Evolutionary conservation across 169 alveolate genomes (phyloP), one percentile per base, ranked within the genome.

Genomic region (Cryptosporidium muris): DNA sequence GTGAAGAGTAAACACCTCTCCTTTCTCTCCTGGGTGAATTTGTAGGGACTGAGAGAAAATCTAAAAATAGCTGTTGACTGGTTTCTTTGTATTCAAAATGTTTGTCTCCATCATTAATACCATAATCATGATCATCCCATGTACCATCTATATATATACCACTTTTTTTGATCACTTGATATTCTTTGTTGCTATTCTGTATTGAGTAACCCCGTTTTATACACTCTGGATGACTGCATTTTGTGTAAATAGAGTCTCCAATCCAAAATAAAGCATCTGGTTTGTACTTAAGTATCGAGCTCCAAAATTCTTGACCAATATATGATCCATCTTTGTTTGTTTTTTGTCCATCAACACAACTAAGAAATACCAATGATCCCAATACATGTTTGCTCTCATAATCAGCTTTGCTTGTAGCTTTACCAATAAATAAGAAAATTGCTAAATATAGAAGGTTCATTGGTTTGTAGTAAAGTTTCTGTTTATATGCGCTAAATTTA

Each of bases 121-220:
- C 95, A 67, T 91, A 92, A 65, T 93, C 96, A 54, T 93, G 96
- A 80, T 93, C 96, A 65, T 93, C 96, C 91, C 93, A 93, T 12
- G 93, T 89, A 11, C 95, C 96, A 12, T 74, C 85, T 2, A 74
- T 64, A 74, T 34, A 74, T 9, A 74, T 4, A 40, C 85, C 85
- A 16, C 68, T 58, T 2, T 74, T 49, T 9, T 58, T 38, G 25
- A 74, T 62, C 11, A 58, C 42, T 49, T 43, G 54, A 58, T 56
- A 74, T 34, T 53, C 5, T 8, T 7, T 40, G 36, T 74, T 74
- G 62, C 45, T 74, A 3, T 5, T n/a, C 60, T 74, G 85, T 4
- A 74, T 63, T 12, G 11, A 3, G 47, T 74, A 74, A 3, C 85
- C 85, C 38, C 48, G 38, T 2, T 52, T 43, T 6, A 74, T 42